These are phyloP conservation scores for Gelatoporia subvermispora DNA, from an alignment of 768 basidiomycete species.

Conservation along the genomic window DNA sequence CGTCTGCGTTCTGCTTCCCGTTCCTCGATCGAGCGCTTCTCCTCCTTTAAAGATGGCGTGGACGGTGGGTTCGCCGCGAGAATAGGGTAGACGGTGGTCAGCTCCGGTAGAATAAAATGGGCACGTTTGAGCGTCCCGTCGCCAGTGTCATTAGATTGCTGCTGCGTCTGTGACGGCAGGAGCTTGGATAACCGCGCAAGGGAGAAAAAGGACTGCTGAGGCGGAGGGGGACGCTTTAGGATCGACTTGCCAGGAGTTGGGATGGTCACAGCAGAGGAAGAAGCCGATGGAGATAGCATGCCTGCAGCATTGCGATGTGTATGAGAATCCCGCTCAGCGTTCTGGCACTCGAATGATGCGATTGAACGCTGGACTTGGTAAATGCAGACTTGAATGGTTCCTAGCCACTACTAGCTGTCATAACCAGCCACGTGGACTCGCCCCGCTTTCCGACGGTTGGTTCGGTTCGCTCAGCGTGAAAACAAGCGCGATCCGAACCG, in stretches of 20 bases:
- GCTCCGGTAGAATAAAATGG: conserved; percentile 84
- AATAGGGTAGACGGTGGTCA: conserved; percentile 89
- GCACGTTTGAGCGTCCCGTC: conserved; percentile 77
- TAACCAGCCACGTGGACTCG: no score
- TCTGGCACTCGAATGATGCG: no score
- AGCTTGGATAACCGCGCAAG: conserved; percentile 61
- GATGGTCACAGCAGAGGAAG: conserved; percentile 78
- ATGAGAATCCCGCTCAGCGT: not conserved
- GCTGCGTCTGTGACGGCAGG: conserved; percentile 49
- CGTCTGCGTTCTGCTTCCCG: conserved; percentile 64
- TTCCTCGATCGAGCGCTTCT: conserved; percentile 77
- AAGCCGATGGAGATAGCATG: conserved; percentile 53
- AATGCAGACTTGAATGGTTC: no score
- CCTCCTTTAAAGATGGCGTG: conserved; percentile 71
- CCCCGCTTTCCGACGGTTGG: no score
- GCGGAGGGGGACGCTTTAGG: conserved; percentile 68
- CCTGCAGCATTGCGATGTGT: conserved; percentile 17
- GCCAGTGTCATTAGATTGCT: conserved; percentile 19
- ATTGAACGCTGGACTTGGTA: no score
- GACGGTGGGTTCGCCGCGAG: conserved; percentile 80
- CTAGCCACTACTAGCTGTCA: no score
- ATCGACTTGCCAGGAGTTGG: conserved; percentile 78
- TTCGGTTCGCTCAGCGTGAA: no score
- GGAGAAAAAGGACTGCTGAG: conserved; percentile 65
- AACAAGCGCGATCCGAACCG: no score